Evolutionary conservation across 768 basidiomycete genomes (phyloP), one percentile per base, ranked within the genome.

Genomic region (Lentinula aciculospora): DNA sequence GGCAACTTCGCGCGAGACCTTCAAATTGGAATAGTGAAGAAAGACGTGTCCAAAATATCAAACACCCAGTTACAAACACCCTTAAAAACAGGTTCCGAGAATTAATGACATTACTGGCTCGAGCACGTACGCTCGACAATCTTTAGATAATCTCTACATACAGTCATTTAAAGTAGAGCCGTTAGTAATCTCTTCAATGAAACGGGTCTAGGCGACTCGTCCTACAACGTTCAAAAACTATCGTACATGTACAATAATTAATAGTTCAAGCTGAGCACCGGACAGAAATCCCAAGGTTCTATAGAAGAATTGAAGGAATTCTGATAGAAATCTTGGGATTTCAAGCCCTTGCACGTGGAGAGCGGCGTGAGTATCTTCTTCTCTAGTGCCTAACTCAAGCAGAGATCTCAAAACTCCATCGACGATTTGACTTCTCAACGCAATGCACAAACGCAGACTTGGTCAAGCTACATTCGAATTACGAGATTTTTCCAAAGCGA

Each of bases 371-470:
- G 49, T 13, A 34, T 12, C n/a, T 13, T 50, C 36, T 39, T 53
- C 32, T 39, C 4, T 27, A 36, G 32, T 50, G 49, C 32, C 34
- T 53, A 53, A 53, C 34, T 53, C 19, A 36, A 23, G 25, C 36
- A 53, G 51, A 53, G 51, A 53, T 53, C 51, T 53, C 34, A 36
- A 39, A 23, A 40, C 25, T 34, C 21, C 51, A 53, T 53, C 51
- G 34, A 53, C 34, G 51, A 39, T 53, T 53, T 39, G 34, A 39
- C 49, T 48, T 48, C 27, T 34, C 21, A 46, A 46, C 21, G 17
- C 27, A n/a, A n/a, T 25, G 12, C 28, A 12, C 19, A 50, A 10
- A 50, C 15, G 27, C 19, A 36, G 49, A 50, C 32, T 50, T 50
- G 49, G 31, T 9, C 29, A n/a, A 29, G 12, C 47, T 32, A 29